Evolutionary conservation across 441 rosid genomes (phyloP), one percentile per base, ranked within the genome.

Genomic region (Gossypium schwendimanii): DNA sequence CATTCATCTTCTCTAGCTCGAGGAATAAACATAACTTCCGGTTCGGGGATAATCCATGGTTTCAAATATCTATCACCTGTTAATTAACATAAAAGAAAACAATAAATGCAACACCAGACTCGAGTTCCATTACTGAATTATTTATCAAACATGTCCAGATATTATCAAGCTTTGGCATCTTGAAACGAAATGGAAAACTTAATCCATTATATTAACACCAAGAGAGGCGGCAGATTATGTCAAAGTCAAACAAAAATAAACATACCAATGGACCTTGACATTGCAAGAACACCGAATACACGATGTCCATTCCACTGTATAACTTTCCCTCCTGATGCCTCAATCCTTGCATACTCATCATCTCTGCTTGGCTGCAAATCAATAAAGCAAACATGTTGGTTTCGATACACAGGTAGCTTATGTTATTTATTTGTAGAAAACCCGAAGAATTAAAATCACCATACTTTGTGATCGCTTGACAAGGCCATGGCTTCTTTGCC

Each of bases 201-300:
- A 45, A 17, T 36, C 10, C n/a, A 36, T 11, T 15, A 18, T 14
- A 0, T 24, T 31, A n/a, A n/a, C 41, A 3, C 14, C 18, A 6
- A 21, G 4, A 11, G 17, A 44, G 23, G 49, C 1, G 11, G 39
- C 20, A 14, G 53, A 45, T 45, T 6, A 21, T 6, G 8, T 20
- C 21, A 11, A 20, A 23, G 17, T 41, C 10, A 11, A 41, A 63
- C 3, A 21, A n/a, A 73, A 36, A 33, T 63, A 49, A 58, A 75
- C 87, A 33, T 81, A 90, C 98, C 98, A 6, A 91, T 91, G 69
- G 93, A 91, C 81, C 98, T 84, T 39, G 98, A 92, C 97, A 89
- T 92, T 53, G 96, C 93, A 20, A 92, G 91, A 77, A 92, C 97
- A 5, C 97, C 97, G 70, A 87, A 88, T 33, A 92, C 98, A 59